A percentile compares a stretch with the other conserved stretches of the same genome.
phyloP scores from a whole-genome alignment of 768 basidiomycete genomes.

The Leccinum arenicola region DNA sequence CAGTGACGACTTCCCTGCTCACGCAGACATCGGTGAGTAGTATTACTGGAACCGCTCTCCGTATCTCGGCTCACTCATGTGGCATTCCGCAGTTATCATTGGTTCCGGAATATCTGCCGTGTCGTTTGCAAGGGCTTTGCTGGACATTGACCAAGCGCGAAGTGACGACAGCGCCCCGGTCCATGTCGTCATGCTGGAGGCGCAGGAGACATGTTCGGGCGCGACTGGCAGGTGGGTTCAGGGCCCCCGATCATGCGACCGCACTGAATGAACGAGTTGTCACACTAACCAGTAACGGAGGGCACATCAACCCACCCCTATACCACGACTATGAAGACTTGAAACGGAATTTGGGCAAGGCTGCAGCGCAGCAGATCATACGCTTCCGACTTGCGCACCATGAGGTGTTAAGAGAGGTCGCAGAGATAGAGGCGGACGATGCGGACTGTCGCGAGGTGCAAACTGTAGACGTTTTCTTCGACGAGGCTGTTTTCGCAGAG shows the following conservation, averaged over 20 bases:
- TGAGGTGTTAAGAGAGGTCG: constrained; percentile 29
- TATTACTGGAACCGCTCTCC: background rate
- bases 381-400: constrained; percentile 41
- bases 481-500: constrained; percentile 30
- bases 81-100: constrained; percentile 38
- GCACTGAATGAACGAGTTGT: background rate
- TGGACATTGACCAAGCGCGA: constrained; percentile 28
- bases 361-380: constrained; percentile 38
- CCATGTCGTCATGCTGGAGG: constrained; percentile 57
- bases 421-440: constrained; percentile 27
- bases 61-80: background rate
- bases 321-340: constrained; percentile 45
- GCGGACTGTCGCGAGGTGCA: constrained; percentile 32
- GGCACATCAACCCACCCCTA: constrained; percentile 48
- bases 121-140: constrained; percentile 40
- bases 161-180: constrained; percentile 16
- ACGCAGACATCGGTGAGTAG: constrained; percentile 54
- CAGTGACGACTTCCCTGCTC: constrained; percentile 30
- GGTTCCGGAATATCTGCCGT: constrained; percentile 54
- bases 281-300: constrained; percentile 40
- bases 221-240: constrained; percentile 47
- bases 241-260: background rate
- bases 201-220: constrained; percentile 53
- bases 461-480: constrained; percentile 36
- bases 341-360: constrained; percentile 36